These are phyloP conservation scores for Larix kaempferi DNA, from an alignment of 75 land plant genomes.

Conservation along the genomic window DNA sequence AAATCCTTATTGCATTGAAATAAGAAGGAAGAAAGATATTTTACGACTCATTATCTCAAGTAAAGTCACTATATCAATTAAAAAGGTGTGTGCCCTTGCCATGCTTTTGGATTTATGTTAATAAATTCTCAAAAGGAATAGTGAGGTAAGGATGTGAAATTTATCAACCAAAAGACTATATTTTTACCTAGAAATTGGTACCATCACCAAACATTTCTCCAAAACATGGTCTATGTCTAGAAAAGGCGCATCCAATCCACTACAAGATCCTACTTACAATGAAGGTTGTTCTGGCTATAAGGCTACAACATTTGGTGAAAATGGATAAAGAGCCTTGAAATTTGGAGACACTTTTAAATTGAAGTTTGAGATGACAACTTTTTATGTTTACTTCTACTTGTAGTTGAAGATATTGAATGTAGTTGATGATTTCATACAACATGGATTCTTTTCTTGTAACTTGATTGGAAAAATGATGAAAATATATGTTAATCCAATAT, in stretches of 20 bases:
- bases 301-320: slow-evolving; percentile 19
- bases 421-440: slow-evolving; percentile 97
- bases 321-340: slow-evolving; percentile 31
- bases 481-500: too few relatives aligned
- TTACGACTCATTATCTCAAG: slow-evolving; percentile 66
- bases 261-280: background rate
- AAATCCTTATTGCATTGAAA: background rate
- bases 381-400: slow-evolving; percentile 90
- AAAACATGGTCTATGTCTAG: slow-evolving; percentile 25
- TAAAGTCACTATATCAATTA: too few relatives aligned
- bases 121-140: background rate
- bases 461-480: slow-evolving; percentile 9
- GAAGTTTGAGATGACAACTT: background rate
- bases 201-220: slow-evolving; percentile 53
- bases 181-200: slow-evolving; percentile 46
- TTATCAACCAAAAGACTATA: background rate
- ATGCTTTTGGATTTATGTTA: background rate
- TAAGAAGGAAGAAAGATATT: slow-evolving; percentile 18
- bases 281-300: slow-evolving; percentile 22
- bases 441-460: slow-evolving; percentile 93
- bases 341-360: slow-evolving; percentile 22
- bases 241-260: background rate
- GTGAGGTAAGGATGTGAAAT: background rate
- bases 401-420: slow-evolving; percentile 87
- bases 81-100: slow-evolving; percentile 28